phyloP scores from a whole-genome alignment of 2,329 filamentous ascomycete genomes.

The Claviceps pusilla region DNA sequence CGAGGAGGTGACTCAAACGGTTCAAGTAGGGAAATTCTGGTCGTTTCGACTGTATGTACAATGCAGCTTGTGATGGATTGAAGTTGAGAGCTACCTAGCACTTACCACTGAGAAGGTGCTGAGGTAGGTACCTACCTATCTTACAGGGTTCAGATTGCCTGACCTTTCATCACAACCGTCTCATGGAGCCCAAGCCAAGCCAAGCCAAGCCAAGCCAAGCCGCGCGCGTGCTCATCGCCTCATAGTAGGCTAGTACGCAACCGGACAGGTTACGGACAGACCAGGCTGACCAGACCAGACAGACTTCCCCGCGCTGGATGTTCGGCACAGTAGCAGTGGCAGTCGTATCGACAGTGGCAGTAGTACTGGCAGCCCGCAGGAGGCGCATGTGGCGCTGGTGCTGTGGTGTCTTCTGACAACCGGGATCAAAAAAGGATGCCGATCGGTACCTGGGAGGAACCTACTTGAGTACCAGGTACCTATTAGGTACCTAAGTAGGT shows the following conservation, averaged over 20 bases:
- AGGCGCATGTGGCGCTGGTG: background rate
- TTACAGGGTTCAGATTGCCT: too few species aligned
- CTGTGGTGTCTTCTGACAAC: too few species aligned
- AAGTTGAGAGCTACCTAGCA: background rate
- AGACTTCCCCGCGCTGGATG: background rate
- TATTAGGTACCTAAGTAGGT: background rate
- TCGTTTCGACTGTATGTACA: background rate
- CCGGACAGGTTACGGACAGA: background rate
- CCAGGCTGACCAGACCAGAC: background rate
- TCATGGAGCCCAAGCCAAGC: background rate
- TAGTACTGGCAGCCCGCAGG: background rate
- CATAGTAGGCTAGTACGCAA: background rate
- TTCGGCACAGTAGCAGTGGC: background rate
- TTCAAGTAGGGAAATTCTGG: background rate
- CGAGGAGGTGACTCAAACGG: background rate
- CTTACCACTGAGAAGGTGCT: too few species aligned
- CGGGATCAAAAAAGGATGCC: too few species aligned
- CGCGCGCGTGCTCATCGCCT: too few species aligned
- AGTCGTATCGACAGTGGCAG: background rate
- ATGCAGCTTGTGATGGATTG: background rate
- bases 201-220: too few species aligned
- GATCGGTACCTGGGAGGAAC: background rate
- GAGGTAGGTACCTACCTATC: too few species aligned
- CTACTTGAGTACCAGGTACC: background rate
- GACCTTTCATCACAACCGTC: background rate